These are phyloP conservation scores for Epichloe hybrida DNA, from an alignment of 2,329 filamentous ascomycete species.

Conservation along the genomic window DNA sequence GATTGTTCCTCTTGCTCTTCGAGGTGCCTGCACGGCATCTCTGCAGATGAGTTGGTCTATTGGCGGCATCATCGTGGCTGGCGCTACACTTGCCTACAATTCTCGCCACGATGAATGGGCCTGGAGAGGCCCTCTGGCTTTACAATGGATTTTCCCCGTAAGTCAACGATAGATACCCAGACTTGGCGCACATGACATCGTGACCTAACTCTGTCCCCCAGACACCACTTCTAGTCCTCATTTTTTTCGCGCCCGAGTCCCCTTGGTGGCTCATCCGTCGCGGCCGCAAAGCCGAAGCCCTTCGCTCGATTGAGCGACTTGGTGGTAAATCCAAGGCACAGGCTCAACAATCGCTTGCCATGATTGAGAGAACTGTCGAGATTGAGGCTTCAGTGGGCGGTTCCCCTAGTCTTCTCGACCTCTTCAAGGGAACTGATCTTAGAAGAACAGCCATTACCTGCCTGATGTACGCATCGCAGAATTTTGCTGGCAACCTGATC, in stretches of 20 bases:
- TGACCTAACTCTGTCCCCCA: slow-evolving; percentile 2
- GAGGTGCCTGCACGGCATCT: slow-evolving; percentile 44
- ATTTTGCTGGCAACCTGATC: slow-evolving; percentile 46
- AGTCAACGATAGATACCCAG: not conserved
- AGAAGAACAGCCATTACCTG: slow-evolving; percentile 43
- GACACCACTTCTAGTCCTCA: slow-evolving; percentile 37
- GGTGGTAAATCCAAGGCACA: slow-evolving; percentile 10
- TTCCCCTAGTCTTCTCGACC: slow-evolving; percentile 31
- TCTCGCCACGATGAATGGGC: slow-evolving; percentile 14
- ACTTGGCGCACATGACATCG: not conserved
- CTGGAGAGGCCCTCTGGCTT: slow-evolving; percentile 34
- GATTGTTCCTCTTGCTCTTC: slow-evolving; percentile 42
- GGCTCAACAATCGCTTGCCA: slow-evolving; percentile 30
- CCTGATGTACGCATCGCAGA: slow-evolving; percentile 44
- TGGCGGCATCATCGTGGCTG: slow-evolving; percentile 44
- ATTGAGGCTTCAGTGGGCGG: slow-evolving; percentile 30
- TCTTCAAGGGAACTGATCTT: slow-evolving; percentile 39
- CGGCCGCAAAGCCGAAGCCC: slow-evolving; percentile 28
- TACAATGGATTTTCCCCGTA: slow-evolving; percentile 43
- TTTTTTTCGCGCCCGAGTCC: slow-evolving; percentile 35
- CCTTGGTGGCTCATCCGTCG: slow-evolving; percentile 42
- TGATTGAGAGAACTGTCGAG: slow-evolving; percentile 44
- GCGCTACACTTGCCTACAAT: slow-evolving; percentile 39
- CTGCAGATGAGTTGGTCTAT: slow-evolving; percentile 53
- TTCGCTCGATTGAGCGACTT: slow-evolving; percentile 32